A percentile compares a stretch with the other conserved stretches of the same genome.
These are phyloP conservation scores for Prunus padus DNA, from an alignment of 306 rosid genomes.

Conservation along the genomic window DNA sequence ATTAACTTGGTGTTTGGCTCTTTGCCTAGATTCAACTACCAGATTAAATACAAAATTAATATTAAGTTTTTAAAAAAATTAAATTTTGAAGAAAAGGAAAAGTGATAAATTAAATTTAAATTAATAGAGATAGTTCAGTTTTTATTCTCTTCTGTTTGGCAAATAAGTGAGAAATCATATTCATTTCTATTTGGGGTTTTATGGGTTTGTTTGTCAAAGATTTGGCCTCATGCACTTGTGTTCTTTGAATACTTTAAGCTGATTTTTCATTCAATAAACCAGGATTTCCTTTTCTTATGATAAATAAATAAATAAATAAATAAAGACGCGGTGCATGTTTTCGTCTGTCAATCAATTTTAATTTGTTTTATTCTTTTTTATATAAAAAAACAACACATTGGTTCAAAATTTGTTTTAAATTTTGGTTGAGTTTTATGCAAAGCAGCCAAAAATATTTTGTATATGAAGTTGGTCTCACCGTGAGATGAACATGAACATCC, in stretches of 20 bases:
- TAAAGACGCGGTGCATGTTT: neutral
- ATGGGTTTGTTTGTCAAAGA: neutral
- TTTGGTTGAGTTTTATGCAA: neutral
- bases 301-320: neutral
- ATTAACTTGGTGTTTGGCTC: neutral
- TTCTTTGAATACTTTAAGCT: neutral
- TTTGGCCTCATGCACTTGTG: neutral
- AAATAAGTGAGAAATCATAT: neutral
- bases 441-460: neutral
- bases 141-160: neutral
- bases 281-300: neutral
- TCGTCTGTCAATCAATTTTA: neutral
- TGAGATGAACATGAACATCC: neutral
- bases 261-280: neutral
- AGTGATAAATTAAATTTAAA: neutral
- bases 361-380: neutral
- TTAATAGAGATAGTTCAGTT: neutral
- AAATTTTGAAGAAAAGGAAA: neutral
- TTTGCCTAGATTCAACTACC: conserved; percentile 3
- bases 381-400: neutral
- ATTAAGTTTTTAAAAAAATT: neutral
- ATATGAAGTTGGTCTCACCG: too few species aligned
- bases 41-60: neutral
- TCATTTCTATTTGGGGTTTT: neutral
- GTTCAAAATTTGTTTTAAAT: neutral